Conservation (phyloP, 2,329 filamentous ascomycete species). For the Pyrenochaeta sp. region DNA sequence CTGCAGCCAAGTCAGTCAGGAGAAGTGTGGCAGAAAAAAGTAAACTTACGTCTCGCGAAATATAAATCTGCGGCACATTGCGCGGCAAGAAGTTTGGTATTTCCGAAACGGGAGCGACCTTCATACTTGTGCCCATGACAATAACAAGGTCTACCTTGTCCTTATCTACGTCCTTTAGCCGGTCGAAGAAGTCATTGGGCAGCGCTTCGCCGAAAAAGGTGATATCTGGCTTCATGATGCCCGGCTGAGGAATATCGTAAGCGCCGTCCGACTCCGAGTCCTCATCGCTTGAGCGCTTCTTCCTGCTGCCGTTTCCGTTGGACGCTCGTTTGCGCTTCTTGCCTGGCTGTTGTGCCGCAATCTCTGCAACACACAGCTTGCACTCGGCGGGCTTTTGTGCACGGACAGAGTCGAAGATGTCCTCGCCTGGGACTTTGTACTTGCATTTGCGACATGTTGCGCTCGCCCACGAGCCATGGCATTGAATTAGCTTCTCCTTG, state of each 20-base stretch:
- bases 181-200: conserved; percentile 81
- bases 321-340: conserved; percentile 63
- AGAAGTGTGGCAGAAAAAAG: not conserved
- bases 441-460: conserved; percentile 87
- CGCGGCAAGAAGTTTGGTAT: conserved; percentile 81
- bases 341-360: conserved; percentile 58
- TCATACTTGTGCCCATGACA: conserved; percentile 94
- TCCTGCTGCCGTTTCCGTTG: conserved; percentile 53
- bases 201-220: conserved; percentile 96
- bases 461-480: conserved; percentile 94
- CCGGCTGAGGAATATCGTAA: conserved; percentile 72
- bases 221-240: conserved; percentile 96
- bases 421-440: conserved; percentile 75
- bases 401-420: conserved; percentile 81
- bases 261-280: conserved; percentile 67
- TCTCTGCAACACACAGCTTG: conserved; percentile 69
- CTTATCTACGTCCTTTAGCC: conserved; percentile 82
- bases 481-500: conserved; percentile 87
- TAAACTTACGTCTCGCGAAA: conserved; percentile 73
- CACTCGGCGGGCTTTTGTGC: conserved; percentile 81
- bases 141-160: conserved; percentile 87
- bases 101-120: conserved; percentile 93
- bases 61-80: conserved; percentile 89
- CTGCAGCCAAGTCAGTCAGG: conserved; percentile 40
- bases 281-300: conserved; percentile 60